Evolutionary conservation across 2,329 filamentous ascomycete species (phyloP).

Genomic region (Diaporthe citrichinensis): DNA sequence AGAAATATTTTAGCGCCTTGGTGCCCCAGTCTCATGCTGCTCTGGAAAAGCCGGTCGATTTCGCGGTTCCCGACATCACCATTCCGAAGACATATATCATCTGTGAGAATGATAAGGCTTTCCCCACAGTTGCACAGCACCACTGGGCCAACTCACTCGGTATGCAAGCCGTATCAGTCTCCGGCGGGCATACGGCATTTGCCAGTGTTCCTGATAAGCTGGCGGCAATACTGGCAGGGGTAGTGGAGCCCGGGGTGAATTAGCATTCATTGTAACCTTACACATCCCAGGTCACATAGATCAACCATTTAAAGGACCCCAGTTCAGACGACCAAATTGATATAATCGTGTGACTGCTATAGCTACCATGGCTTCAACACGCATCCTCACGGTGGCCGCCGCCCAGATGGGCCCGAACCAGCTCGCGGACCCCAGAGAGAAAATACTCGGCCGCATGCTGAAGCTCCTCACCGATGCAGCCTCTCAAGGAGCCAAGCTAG

Average conservation of each 20-base stretch:
- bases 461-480: constrained; percentile 62
- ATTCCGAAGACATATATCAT: constrained; percentile 18
- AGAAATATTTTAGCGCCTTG: background rate
- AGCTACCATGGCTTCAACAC: constrained; percentile 31
- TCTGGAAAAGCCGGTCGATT: background rate
- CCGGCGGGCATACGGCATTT: background rate
- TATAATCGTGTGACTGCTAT: background rate
- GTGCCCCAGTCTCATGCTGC: background rate
- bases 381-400: constrained; percentile 58
- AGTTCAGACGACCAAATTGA: background rate
- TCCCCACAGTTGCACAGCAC: background rate
- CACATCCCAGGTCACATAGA: background rate
- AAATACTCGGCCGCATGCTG: constrained; percentile 64
- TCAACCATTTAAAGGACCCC: background rate
- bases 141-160: background rate
- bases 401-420: constrained; percentile 67
- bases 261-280: too few species aligned
- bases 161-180: background rate
- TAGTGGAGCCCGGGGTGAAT: too few species aligned
- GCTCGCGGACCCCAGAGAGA: constrained; percentile 54
- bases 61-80: background rate
- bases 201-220: constrained; percentile 30
- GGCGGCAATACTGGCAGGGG: too few species aligned
- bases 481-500: constrained; percentile 59
- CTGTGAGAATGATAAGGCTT: constrained; percentile 1